Evolutionary conservation across 176 grass and related monocot genomes (phyloP).

Genomic region (Panicum miliaceum): DNA sequence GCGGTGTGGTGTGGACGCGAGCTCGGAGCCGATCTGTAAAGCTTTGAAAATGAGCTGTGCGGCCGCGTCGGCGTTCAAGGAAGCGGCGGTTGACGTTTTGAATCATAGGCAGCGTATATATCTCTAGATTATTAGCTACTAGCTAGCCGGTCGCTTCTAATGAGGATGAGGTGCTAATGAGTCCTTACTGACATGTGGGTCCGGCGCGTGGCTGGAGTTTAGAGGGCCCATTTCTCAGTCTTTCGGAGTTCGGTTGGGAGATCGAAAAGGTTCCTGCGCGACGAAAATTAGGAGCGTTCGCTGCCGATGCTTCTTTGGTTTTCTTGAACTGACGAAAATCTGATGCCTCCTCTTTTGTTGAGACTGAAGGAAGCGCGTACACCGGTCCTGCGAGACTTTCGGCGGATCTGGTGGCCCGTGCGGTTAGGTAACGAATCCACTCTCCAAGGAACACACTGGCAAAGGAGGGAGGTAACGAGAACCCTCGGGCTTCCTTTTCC

Average conservation of each 20-base stretch:
- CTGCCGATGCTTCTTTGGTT: no score
- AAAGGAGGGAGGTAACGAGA: neutral
- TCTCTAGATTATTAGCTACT: neutral
- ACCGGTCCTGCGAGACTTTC: neutral
- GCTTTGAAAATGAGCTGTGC: conserved; percentile 30
- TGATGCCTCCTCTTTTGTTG: neutral
- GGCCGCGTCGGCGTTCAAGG: conserved; percentile 9
- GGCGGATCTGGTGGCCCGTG: conserved; percentile 1
- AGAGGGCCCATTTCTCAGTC: neutral
- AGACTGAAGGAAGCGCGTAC: neutral
- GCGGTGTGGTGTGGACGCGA: conserved; percentile 21
- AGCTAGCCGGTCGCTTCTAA: neutral
- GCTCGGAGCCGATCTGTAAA: conserved; percentile 41
- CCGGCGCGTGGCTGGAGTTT: neutral
- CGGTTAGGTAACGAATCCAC: conserved; percentile 1
- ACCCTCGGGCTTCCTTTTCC: no score
- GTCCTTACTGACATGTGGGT: conserved; percentile 11
- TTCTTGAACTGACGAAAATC: no score
- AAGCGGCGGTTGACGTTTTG: neutral
- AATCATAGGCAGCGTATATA: neutral
- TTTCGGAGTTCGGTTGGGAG: no score
- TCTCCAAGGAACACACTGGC: neutral
- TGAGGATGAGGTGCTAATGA: neutral
- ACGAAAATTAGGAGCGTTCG: no score
- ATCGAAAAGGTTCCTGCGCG: no score